Base-by-base conservation (phyloP, 140 eudicot species). In the Stevia rebaudiana region DNA sequence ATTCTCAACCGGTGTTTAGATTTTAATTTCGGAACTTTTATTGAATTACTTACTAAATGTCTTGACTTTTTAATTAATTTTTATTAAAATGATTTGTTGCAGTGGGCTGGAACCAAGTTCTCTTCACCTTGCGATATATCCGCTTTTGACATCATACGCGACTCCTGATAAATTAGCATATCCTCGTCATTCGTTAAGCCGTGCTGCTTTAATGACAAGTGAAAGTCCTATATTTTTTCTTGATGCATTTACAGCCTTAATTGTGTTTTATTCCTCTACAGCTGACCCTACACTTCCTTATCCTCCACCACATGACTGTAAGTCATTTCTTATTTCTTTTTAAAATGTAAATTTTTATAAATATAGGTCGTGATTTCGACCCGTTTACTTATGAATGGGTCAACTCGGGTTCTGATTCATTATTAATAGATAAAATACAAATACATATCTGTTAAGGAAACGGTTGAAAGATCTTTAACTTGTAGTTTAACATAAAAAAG, bases 301-400 rank as follows among this genome's bases (percentile, higher is more conserved):
- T 66, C 98, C 96, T 63, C 98, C 98, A 25, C 96, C 98, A 23
- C 98, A 92, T 55, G 94, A 92, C 72, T 92, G 98, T 92, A 83
- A 92, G 98, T 71, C 41, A 10, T 21, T 61, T 1, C 1, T 16
- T 30, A 18, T 43, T 50, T 42, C 49, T 17, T n/a, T 68, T 47
- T 50, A 17, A 25, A 41, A 25, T 28, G 33, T 1, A 28, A 24
- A 25, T 53, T 25, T 3, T 2, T 11, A 53, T 17, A 35, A 3
- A 52, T 52, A 11, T 52, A 11, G n/a, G 11, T 52, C 6, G 13
- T 52, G 11, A 13, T n/a, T n/a, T n/a, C n/a, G n/a, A n/a, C n/a
- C n/a, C n/a, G n/a, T n/a, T n/a, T n/a, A n/a, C n/a, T n/a, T n/a
- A n/a, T n/a, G n/a, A n/a, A 52, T 23, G 18, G 59, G 10, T 24